Base-by-base conservation (phyloP, 768 basidiomycete species). In the Podaxis sp. region DNA sequence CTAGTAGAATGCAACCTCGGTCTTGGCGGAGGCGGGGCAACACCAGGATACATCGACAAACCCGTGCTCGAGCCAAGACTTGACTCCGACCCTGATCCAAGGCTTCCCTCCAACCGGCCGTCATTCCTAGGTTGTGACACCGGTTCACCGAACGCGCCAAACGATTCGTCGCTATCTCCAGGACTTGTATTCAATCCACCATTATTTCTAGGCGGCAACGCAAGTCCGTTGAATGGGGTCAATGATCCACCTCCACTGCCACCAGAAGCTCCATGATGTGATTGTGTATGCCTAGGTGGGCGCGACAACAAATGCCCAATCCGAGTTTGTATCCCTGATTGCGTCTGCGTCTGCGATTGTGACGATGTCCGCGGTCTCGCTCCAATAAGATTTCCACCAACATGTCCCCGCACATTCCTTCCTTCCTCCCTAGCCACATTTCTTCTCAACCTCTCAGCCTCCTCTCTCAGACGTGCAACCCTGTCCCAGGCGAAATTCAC, bases 1-100 rank as follows among this genome's bases (percentile, higher is more conserved):
- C 54, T 30, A 22, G 48, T 20, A n/a, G 61, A 62, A 30, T 56
- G 55, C 10, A 50, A 40, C 26, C 61, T 62, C 2, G 55, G 61
- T 28, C 54, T 22, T 20, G 61, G 55, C 46, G 55, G 54, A 8
- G 54, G 61, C 12, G 61, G 61, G n/a, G 22, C 8, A 38, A 62
- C 48, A 50, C 54, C 54, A 38, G 61, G 58, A 41, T 60, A 60
- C 36, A 40, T 13, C 24, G 58, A 60, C 24, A 38, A 22, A 11
- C 58, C 20, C 33, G 36, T 52, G 58, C 48, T 51, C 26, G 41
- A 46, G 12, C 40, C 22, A 38, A 5, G 20, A 22, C 36, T 56
- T 24, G 54, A 40, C 36, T 24, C 37, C 17, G 46, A 40, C 20
- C 38, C 59, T 53, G 59, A 58, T 12, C 13, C 41, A 48, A 26